phyloP scores from a whole-genome alignment of 2,329 filamentous ascomycete genomes.

The Pyrenochaeta sp. region DNA sequence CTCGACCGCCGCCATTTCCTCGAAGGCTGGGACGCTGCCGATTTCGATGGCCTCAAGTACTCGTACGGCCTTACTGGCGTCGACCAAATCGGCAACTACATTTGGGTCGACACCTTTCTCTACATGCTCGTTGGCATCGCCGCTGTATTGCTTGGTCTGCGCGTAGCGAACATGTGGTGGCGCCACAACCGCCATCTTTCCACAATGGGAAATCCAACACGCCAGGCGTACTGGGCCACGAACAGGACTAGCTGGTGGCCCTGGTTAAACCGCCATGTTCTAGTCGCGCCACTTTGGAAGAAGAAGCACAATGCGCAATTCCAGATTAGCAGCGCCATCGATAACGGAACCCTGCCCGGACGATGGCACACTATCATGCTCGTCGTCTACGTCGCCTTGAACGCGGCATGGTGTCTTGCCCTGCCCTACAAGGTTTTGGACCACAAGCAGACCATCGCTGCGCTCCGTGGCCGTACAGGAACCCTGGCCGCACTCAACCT shows the following conservation, averaged over 20 bases:
- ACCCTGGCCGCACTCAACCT: conserved; percentile 88
- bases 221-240: conserved; percentile 56
- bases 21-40: conserved; percentile 39
- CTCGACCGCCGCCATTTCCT: conserved; percentile 35
- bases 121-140: conserved; percentile 47
- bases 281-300: conserved; percentile 75
- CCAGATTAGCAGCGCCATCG: conserved; percentile 71
- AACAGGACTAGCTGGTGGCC: conserved; percentile 60
- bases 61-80: conserved; percentile 58
- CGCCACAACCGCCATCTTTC: conserved; percentile 57
- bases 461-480: conserved; percentile 85
- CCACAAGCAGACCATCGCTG: conserved; percentile 71
- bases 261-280: conserved; percentile 70
- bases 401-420: conserved; percentile 78
- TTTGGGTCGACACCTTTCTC: conserved; percentile 56
- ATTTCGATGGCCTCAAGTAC: conserved; percentile 45
- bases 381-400: conserved; percentile 72
- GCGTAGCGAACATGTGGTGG: conserved; percentile 53
- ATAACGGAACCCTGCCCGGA: conserved; percentile 81
- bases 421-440: conserved; percentile 65
- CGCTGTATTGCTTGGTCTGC: conserved; percentile 50
- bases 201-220: conserved; percentile 52
- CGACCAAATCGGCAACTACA: conserved; percentile 58
- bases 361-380: conserved; percentile 78
- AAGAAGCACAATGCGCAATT: conserved; percentile 81